Conservation (phyloP, 805 yeast species). For the Tetrapisispora iriomotensis region DNA sequence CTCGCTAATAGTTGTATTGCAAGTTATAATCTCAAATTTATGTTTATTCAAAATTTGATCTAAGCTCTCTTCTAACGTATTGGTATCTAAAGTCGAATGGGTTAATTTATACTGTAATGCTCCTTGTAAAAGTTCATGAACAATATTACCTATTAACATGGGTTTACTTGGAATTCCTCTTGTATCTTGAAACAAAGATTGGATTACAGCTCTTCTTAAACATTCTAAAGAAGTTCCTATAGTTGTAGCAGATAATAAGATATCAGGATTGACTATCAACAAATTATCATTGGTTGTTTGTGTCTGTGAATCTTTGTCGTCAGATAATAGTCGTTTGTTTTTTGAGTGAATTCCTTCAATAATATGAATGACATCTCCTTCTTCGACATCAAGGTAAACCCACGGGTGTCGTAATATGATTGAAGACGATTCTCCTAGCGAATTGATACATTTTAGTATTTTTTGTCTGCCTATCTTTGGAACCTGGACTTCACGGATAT, state of each 20-base stretch:
- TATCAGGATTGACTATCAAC: slow-evolving; percentile 78
- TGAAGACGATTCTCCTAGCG: slow-evolving; percentile 26
- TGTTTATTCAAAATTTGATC: slow-evolving; percentile 36
- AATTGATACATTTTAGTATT: slow-evolving; percentile 43
- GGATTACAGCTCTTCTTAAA: slow-evolving; percentile 57
- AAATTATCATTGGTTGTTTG: slow-evolving; percentile 38
- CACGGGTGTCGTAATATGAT: slow-evolving; percentile 56
- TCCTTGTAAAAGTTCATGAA: slow-evolving; percentile 61
- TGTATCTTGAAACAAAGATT: slow-evolving; percentile 45
- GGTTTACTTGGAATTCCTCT: slow-evolving; percentile 52
- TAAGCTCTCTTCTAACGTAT: slow-evolving; percentile 24
- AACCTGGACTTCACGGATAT: slow-evolving; percentile 10
- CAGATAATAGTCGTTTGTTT: slow-evolving; percentile 23
- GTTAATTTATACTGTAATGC: slow-evolving; percentile 30
- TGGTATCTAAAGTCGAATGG: slow-evolving; percentile 22
- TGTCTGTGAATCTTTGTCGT: slow-evolving; percentile 21
- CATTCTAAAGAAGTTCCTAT: slow-evolving; percentile 72
- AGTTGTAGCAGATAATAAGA: slow-evolving; percentile 69
- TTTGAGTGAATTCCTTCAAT: slow-evolving; percentile 34
- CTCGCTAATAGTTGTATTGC: slow-evolving; percentile 40
- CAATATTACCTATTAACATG: slow-evolving; percentile 69
- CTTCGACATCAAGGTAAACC: slow-evolving; percentile 38
- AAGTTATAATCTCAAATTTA: slow-evolving; percentile 43
- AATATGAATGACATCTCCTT: slow-evolving; percentile 53
- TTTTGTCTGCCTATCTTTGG: slow-evolving; percentile 35